Evolutionary conservation across 345 rosid genomes (phyloP), one percentile per base, ranked within the genome.

Genomic region (Citrus cavaleriei): DNA sequence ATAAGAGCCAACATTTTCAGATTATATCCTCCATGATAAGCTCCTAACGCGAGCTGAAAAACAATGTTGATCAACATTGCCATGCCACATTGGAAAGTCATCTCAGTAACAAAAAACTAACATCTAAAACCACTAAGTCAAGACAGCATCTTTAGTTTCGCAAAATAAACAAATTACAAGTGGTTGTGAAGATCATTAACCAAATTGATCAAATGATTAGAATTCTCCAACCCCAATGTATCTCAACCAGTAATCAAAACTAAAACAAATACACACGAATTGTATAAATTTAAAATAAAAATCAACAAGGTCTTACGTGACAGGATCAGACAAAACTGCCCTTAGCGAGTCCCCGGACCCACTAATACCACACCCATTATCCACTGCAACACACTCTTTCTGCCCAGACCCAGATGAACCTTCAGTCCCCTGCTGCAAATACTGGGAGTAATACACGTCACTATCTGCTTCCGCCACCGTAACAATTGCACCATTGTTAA

Each of bases 311-410:
- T 83, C 94, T 95, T 86, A 95, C 98, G 91, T 88, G 64, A 91
- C 85, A 73, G 97, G 94, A 78, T 94, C 96, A 8, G 98, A 92
- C 54, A 93, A 86, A 81, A 91, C 91, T 73, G 88, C 77, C 83
- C 91, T 88, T 74, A 95, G 81, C 35, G 97, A 87, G 66, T 92
- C 98, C 75, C 95, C 90, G 2, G 94, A 90, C 75, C 98, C 97
- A 32, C 91, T 91, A 77, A 88, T 89, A 65, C 94, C 92, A 76
- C 92, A 90, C 24, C 86, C 84, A 82, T 88, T 85, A 62, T 85
- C 91, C 63, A 74, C 91, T 55, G 68, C 82, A 81, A 38, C 81
- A 73, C 81, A 78, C 76, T 90, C 95, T 83, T 90, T 93, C 75
- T 88, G 91, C 75, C 87, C 83, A 74, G 82, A 80, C 27, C 73